Base-by-base conservation (phyloP, 805 yeast genomes). In the Saccharomycopsis oosterbeekiorum region DNA sequence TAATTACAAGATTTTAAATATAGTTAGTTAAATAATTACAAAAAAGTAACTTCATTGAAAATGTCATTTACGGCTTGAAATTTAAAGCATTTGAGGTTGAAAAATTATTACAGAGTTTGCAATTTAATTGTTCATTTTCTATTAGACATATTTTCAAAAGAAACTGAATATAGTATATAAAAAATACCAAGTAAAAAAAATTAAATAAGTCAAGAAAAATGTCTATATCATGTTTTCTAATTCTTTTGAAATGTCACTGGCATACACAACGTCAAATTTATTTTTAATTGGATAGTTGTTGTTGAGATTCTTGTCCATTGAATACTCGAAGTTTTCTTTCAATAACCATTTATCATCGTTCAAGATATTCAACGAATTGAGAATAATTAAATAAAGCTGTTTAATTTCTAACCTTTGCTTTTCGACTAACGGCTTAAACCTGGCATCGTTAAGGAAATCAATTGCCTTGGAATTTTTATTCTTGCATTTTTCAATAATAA, bases 281-380 rank as follows among this genome's bases (percentile, higher is more conserved):
- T 24, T 47, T 15, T 47, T 47, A 12, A 47, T 14, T 24, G 24
- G 34, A 47, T 11, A 47, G 12, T 47, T 47, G 12, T 15, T 47
- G 5, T 24, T 15, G 21, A 21, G n/a, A 21, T 47, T 47, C 14
- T 14, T 26, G 4, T 47, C n/a, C 14, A 10, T 26, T 21, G 53
- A 47, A 26, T 17, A 59, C 24, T 43, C 19, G 26, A 55, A 55
- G 34, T 61, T 61, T 40, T 59, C 55, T 37, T 55, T 55, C 26
- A 40, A 14, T 11, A 78, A 57, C 81, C 81, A 78, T 62, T 73
- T 73, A 59, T 78, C 81, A 37, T 72, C 76, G 8, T 68, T 66
- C 56, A 78, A 62, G 1, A 78, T 76, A 37, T 68, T 68, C 58
- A 78, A 59, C 19, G 77, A 64, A 64, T 78, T 79, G 54, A 77